Conservation (phyloP, 129 eudicot genomes). For the Ambrosia artemisiifolia region DNA sequence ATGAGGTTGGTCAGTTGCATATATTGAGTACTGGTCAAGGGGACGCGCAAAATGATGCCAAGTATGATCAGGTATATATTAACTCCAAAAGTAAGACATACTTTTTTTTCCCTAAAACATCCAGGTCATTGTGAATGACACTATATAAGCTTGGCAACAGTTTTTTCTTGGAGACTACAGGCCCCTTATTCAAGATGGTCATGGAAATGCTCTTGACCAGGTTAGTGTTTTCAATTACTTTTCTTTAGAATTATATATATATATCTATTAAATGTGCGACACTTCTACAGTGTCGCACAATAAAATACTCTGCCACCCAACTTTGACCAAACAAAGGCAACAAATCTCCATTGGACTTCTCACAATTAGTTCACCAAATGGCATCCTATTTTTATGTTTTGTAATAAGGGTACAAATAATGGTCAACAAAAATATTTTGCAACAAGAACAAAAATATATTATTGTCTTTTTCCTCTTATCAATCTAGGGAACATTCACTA, state of each 20-base stretch:
- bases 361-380: too few species aligned
- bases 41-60: conserved; percentile 84
- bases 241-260: neutral
- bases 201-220: conserved; percentile 96
- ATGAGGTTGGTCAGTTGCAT: conserved; percentile 94
- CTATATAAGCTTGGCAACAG: conserved; percentile 42
- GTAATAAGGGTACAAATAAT: too few species aligned
- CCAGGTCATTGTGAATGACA: conserved; percentile 15
- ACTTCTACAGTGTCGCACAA: too few species aligned
- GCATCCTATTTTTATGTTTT: too few species aligned
- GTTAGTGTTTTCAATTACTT: conserved; percentile 37
- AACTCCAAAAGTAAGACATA: neutral
- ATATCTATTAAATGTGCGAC: too few species aligned
- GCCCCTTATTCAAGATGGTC: conserved; percentile 82
- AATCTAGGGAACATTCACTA: too few species aligned
- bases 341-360: too few species aligned
- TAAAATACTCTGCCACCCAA: too few species aligned
- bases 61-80: conserved; percentile 81
- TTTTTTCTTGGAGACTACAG: conserved; percentile 98
- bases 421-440: too few species aligned
- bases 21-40: conserved; percentile 95
- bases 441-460: too few species aligned
- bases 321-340: too few species aligned
- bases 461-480: too few species aligned
- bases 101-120: neutral